These are phyloP conservation scores for Emericellopsis terricola DNA, from an alignment of 495 filamentous ascomycete genomes.

Conservation along the genomic window DNA sequence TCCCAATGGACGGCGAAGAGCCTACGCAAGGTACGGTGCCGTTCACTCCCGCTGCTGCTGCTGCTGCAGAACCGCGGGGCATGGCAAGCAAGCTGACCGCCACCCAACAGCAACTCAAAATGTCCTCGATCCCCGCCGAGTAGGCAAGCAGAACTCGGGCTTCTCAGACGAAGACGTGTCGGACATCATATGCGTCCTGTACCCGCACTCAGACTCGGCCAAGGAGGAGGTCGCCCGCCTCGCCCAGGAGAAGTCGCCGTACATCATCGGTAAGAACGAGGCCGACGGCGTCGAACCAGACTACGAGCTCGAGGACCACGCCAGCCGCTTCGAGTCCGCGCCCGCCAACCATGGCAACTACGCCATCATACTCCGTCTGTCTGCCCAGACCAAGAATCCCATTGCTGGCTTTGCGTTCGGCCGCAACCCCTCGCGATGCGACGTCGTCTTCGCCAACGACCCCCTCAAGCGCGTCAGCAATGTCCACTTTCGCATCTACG, in stretches of 20 bases:
- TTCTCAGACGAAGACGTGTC: constrained; percentile 62
- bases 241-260: constrained; percentile 19
- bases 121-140: constrained; percentile 58
- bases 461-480: constrained; percentile 58
- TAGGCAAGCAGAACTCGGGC: constrained; percentile 58
- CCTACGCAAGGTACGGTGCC: constrained; percentile 1
- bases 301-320: constrained; percentile 19
- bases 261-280: constrained; percentile 17
- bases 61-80: too few relatives aligned
- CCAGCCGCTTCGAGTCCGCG: constrained; percentile 22
- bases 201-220: constrained; percentile 58
- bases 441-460: constrained; percentile 47
- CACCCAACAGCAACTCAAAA: constrained; percentile 73
- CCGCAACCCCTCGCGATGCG: constrained; percentile 49
- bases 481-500: constrained; percentile 75
- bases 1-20: constrained; percentile 3
- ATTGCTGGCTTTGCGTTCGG: constrained; percentile 68
- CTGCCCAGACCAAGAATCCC: constrained; percentile 45
- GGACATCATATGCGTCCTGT: constrained; percentile 78
- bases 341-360: constrained; percentile 29
- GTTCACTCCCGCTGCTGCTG: neutral
- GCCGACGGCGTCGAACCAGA: constrained; percentile 31
- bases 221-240: constrained; percentile 44
- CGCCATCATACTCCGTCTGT: constrained; percentile 69
- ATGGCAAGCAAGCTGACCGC: too few relatives aligned